phyloP scores from a whole-genome alignment of 2,329 filamentous ascomycete species.

The Xylariaceae sp. region DNA sequence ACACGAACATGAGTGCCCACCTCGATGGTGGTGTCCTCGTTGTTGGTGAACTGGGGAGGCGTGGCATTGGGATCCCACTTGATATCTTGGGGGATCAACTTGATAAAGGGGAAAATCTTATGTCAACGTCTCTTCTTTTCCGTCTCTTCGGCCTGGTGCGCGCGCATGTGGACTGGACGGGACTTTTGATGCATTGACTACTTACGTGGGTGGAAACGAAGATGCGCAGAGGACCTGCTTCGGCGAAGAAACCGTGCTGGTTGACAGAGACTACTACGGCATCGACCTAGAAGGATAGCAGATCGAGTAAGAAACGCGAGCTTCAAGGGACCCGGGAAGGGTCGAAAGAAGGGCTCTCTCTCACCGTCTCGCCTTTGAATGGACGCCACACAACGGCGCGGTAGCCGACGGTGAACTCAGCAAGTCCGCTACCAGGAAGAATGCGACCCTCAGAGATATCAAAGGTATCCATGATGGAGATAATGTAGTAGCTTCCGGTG shows the following conservation, averaged over 20 bases:
- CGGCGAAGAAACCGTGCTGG: slow-evolving; percentile 83
- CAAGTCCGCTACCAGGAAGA: slow-evolving; percentile 82
- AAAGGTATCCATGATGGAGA: slow-evolving; percentile 94
- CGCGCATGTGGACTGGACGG: not conserved
- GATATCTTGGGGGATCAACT: slow-evolving; percentile 89
- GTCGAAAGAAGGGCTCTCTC: slow-evolving; percentile 31
- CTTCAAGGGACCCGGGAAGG: slow-evolving; percentile 7
- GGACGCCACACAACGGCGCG: slow-evolving; percentile 96
- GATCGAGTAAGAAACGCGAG: slow-evolving; percentile 25
- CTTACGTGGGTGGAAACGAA: slow-evolving; percentile 78
- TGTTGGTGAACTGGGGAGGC: slow-evolving; percentile 94
- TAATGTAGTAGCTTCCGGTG: slow-evolving; percentile 94
- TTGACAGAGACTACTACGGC: slow-evolving; percentile 90
- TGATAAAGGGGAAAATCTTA: slow-evolving; percentile 19
- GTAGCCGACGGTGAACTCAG: slow-evolving; percentile 92
- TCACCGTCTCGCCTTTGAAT: slow-evolving; percentile 95
- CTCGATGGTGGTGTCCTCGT: slow-evolving; percentile 89
- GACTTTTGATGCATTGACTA: slow-evolving; percentile 5
- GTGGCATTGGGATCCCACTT: slow-evolving; percentile 94
- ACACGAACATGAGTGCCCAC: slow-evolving; percentile 88
- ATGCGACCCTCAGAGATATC: slow-evolving; percentile 92
- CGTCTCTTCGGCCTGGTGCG: slow-evolving; percentile 3
- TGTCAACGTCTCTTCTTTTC: slow-evolving; percentile 21
- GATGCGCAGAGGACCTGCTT: slow-evolving; percentile 70
- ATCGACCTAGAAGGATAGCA: slow-evolving; percentile 62